Evolutionary conservation across 202 grass and related monocot species (phyloP), one percentile per base, ranked within the genome.

Genomic region (Brachypodium distachyon): DNA sequence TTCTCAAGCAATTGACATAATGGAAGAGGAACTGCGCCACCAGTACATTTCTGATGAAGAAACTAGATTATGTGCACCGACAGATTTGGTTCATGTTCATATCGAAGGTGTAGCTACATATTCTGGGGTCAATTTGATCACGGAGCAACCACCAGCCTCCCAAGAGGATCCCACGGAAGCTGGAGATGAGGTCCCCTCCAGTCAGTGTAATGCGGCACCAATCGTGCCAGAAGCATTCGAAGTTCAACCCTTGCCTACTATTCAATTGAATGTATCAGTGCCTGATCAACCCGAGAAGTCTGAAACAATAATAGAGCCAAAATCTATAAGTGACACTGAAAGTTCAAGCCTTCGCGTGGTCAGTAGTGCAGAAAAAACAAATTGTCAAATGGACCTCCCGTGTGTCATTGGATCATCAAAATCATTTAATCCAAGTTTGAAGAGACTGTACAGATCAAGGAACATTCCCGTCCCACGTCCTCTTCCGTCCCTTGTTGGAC

Each of bases 401-500:
- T 73, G 23, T 60, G 79, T 44, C 34, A 34, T 85, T 70, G 96
- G 89, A 50, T 92, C 87, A 37, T 89, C 85, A 0, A 79, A 80
- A 82, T 78, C 67, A 51, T 86, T 94, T 68, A 87, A 88, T 77
- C 25, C 78, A 72, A 95, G 91, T 83, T 87, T 99, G 87, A 99
- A 85, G 80, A 89, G 77, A 43, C 27, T 95, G 34, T 99, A 99
- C 73, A 92, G 92, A 73, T 95, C 91, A 27, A 95, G 77, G 86
- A 93, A 95, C 83, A 54, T 99, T 54, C 85, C 92, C 68, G 85
- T 99, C 48, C 96, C 87, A 17, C 90, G 81, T 53, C 87, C 91
- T 68, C 88, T 98, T 36, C 96, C 89, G 0, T 90, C 96, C 23
- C 81, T 93, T 56, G 86, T 86, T 61, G 69, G 73, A 25, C 83